Evolutionary conservation across 805 yeast genomes (phyloP).

Genomic region (Starmerella gropengiesseri): DNA sequence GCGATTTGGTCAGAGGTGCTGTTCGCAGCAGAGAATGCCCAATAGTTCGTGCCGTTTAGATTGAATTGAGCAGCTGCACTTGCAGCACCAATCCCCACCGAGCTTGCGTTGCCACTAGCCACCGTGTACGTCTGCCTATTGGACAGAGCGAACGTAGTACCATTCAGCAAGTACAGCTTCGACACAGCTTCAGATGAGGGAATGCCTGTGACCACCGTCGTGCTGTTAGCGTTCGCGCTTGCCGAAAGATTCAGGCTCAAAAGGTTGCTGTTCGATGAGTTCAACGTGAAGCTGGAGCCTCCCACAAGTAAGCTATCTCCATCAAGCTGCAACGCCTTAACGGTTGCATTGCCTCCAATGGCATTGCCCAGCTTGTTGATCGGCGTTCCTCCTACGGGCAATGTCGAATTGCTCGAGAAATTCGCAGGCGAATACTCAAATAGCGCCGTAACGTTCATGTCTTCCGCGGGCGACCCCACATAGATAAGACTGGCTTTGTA

Average conservation of each 20-base stretch:
- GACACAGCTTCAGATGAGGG: constrained; percentile 31
- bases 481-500: constrained; percentile 45
- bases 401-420: constrained; percentile 36
- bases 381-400: constrained; percentile 40
- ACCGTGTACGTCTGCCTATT: constrained; percentile 2
- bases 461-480: constrained; percentile 34
- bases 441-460: constrained; percentile 30
- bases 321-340: constrained; percentile 30
- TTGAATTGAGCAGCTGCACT: constrained; percentile 16
- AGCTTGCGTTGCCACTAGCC: not conserved
- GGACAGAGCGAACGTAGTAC: constrained; percentile 27
- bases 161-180: constrained; percentile 39
- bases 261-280: constrained; percentile 8
- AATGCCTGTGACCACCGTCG: not conserved
- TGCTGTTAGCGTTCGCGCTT: not conserved
- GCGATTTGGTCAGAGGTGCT: not conserved
- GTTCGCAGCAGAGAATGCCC: constrained; percentile 25
- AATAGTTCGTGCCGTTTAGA: constrained; percentile 23
- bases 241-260: not conserved
- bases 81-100: constrained; percentile 20
- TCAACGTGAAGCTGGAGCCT: constrained; percentile 36
- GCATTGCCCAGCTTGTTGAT: constrained; percentile 32
- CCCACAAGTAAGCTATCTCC: constrained; percentile 36
- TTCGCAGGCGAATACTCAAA: constrained; percentile 72
- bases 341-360: constrained; percentile 34